A percentile compares a stretch with the other conserved stretches of the same genome.
phyloP scores from a whole-genome alignment of 2,329 filamentous ascomycete species.

The Xenoacremonium recifei region DNA sequence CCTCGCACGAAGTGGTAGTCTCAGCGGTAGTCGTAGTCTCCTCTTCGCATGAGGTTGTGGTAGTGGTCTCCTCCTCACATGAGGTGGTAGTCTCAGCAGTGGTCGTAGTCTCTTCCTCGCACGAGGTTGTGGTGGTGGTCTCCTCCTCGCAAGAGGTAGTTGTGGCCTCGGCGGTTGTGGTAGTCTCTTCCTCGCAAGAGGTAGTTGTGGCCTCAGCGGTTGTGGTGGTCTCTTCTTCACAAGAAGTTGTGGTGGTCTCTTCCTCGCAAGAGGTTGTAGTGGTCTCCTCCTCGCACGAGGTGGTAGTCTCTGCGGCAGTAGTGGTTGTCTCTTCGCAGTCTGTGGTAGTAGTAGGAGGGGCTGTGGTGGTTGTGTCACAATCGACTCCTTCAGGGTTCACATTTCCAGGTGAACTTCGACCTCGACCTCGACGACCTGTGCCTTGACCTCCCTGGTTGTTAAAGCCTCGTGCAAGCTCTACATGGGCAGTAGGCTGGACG shows the following conservation, averaged over 20 bases:
- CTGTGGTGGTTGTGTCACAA: constrained; percentile 1
- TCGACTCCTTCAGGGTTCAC: too few relatives aligned
- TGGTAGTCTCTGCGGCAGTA: neutral
- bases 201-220: neutral
- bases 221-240: constrained; percentile 1
- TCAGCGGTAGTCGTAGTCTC: constrained; percentile 2
- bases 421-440: too few relatives aligned
- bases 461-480: too few relatives aligned
- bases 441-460: too few relatives aligned
- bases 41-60: too few relatives aligned
- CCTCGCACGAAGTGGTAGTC: neutral
- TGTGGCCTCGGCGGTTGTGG: neutral
- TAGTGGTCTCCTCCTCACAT: neutral
- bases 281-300: constrained; percentile 1
- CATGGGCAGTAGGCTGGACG: neutral
- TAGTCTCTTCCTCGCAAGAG: neutral
- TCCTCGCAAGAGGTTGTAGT: constrained; percentile 5
- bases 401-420: too few relatives aligned
- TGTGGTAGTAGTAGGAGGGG: neutral
- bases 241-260: constrained; percentile 2
- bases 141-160: neutral
- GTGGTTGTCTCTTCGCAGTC: too few relatives aligned
- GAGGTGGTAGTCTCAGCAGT: neutral
- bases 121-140: constrained; percentile 1
- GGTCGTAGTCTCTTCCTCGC: neutral